Base-by-base conservation (phyloP, 1,284 basidiomycete species). In the Ustilago tritici region DNA sequence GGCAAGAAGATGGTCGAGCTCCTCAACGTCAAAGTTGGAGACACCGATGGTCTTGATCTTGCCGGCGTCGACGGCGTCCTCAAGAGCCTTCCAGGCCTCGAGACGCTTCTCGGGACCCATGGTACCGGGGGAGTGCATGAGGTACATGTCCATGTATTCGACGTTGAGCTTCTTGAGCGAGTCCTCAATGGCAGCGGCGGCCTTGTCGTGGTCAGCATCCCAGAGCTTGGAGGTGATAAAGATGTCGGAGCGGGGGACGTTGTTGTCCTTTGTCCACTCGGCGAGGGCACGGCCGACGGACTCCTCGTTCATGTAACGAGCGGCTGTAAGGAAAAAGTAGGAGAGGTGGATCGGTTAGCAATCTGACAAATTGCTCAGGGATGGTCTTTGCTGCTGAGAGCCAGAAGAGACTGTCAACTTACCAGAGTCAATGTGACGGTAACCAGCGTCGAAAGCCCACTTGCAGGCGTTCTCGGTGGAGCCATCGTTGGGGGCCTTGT, bases 191-290 rank as follows among this genome's bases (percentile, higher is more conserved):
- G 84, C 84, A 19, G 79, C 83, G 28, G 78, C 77, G 23, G 82
- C 80, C 58, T 78, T 74, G 74, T 82, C 79, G 65, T 85, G 83
- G 76, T 85, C 84, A 41, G 78, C 81, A 41, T 85, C 84, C 79
- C 79, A 85, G 53, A 84, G 82, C 80, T 86, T 86, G 47, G 85
- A 83, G 61, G 86, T 87, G 73, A 87, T 83, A 76, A 86, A 87
- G 56, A 87, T 77, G 60, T 87, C 80, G 54, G 80, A 76, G 47
- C 86, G 82, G 40, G 82, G 71, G 3, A 86, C 82, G 52, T 84
- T 82, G 65, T 78, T 65, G 3, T 69, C 67, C 64, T 71, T 58
- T 64, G 72, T 72, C 74, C 80, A 85, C 61, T 82, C 78, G 71
- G 82, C 80, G 66, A 86, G 73, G 31, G 82, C 86, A 36, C 81